Base-by-base conservation (phyloP, 1,284 basidiomycete genomes). In the Tilletia caries region DNA sequence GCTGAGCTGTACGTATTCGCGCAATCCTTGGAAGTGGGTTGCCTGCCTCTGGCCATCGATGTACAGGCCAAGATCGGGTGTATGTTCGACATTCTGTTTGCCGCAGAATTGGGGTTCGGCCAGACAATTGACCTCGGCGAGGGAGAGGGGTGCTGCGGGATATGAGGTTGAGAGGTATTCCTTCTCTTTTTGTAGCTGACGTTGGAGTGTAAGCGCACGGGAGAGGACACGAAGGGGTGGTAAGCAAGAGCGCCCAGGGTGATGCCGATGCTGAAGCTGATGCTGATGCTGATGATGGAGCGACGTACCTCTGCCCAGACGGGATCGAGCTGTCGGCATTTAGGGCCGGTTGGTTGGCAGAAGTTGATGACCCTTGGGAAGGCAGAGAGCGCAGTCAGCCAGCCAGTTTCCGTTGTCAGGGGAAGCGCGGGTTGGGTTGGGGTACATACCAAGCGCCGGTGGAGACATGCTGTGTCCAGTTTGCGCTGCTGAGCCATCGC, bases 181-280 rank as follows among this genome's bases (percentile, higher is more conserved):
- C 68, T 88, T 88, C 44, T 90, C 87, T 60, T 84, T 80, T 1
- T 84, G 85, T 2, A 97, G 86, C 65, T 89, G 85, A 10, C 2
- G 37, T 10, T 41, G 37, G 37, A 41, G 37, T 10, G 37, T 41
- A 41, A 41, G 37, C n/a, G n/a, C n/a, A n/a, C n/a, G n/a, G 93
- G 95, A 98, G 41, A 3, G 52, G 6, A 18, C 52, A 58, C 4
- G 25, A 5, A 13, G 27, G 18, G 3, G 29, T 29, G 23, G n/a
- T 29, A 27, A 58, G 23, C 52, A 27, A 6, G n/a, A n/a, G n/a
- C n/a, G n/a, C n/a, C n/a, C n/a, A n/a, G n/a, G n/a, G n/a, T n/a
- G n/a, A n/a, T n/a, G n/a, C n/a, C n/a, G n/a, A n/a, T n/a, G n/a
- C n/a, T n/a, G n/a, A n/a, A n/a, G n/a, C n/a, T n/a, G n/a, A n/a